Evolutionary conservation across 2,329 filamentous ascomycete genomes (phyloP), one percentile per base, ranked within the genome.

Genomic region (Cladosporium phlei): DNA sequence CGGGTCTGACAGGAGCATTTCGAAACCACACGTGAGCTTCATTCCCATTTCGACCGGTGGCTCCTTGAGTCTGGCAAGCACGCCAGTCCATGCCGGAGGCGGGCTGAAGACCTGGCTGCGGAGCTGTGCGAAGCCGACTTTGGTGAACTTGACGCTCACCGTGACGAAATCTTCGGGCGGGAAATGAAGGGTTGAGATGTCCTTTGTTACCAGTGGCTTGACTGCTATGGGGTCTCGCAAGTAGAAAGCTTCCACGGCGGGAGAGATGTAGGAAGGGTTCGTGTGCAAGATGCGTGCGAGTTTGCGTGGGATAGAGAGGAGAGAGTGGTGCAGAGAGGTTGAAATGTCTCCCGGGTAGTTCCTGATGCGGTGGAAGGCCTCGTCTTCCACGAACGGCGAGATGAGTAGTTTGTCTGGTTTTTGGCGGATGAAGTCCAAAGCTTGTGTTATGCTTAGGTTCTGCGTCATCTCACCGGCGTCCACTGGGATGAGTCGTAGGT

Each of bases 221-320:
- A 96, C 67, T 1, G 84, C 76, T 48, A 88, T 75, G 0, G 88
- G 84, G 59, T 97, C 90, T 51, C 93, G 82, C 11, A 95, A 76
- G 64, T 97, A 97, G 66, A 98, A 97, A 1, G 86, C 82, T 66
- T 98, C 94, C 2, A 91, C 79, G 1, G 88, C 89, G 0, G 89
- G 82, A 2, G 89, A 84, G 48, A 97, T 82, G 50, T 86, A 82
- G 12, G 82, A 78, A 0, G 90, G 87, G 17, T 83, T 80, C 33
- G 78, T 70, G 57, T 91, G 86, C 2, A 98, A 70, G 28, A 97
- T 74, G 55, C 83, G 83, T 5, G 89, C 91, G 21, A 95, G 69
- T 55, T 84, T 89, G 49, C 93, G 80, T 0, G 93, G 93, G 24
- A 98, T 75, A 0, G 79, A 84, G 20, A 88, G 70, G 3, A 82